These are phyloP conservation scores for Cicer judaicum DNA, from an alignment of 306 rosid genomes.

Conservation along the genomic window DNA sequence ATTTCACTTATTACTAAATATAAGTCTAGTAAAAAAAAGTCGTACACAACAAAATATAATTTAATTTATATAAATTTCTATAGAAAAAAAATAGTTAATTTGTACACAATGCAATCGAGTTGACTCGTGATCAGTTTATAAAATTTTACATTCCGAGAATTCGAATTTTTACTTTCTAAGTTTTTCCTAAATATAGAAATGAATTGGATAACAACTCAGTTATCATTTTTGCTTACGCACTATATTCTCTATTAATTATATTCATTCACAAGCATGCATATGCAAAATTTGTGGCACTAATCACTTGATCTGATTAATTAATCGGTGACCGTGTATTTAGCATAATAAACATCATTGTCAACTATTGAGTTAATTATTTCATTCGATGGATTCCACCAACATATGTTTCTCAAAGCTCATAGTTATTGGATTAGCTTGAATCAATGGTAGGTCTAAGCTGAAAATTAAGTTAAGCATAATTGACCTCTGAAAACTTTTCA, in stretches of 20 bases:
- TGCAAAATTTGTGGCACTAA: conserved; percentile 35
- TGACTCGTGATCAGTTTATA: conserved; percentile 45
- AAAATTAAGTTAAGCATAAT: conserved; percentile 38
- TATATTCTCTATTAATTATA: conserved; percentile 19
- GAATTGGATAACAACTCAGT: conserved; percentile 34
- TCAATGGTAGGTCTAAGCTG: conserved; percentile 41
- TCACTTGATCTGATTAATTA: conserved; percentile 26
- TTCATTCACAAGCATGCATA: conserved; percentile 39
- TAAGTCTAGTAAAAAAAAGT: too few relatives aligned
- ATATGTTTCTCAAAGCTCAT: conserved; percentile 11
- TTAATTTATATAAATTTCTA: not conserved
- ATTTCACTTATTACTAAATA: too few relatives aligned
- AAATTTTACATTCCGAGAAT: conserved; percentile 43
- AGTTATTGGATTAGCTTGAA: conserved; percentile 46
- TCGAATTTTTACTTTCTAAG: conserved; percentile 40
- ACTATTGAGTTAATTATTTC: conserved; percentile 8
- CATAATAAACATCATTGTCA: conserved; percentile 17
- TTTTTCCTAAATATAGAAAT: conserved; percentile 8
- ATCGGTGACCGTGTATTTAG: conserved; percentile 30
- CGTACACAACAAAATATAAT: too few relatives aligned
- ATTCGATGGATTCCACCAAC: conserved; percentile 46
- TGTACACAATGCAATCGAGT: conserved; percentile 19
- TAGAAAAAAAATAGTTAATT: not conserved
- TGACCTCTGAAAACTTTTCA: conserved; percentile 44
- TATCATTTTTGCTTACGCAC: conserved; percentile 23